Evolutionary conservation across 2,329 filamentous ascomycete species (phyloP).

Genomic region (Clonostachys rhizophaga): DNA sequence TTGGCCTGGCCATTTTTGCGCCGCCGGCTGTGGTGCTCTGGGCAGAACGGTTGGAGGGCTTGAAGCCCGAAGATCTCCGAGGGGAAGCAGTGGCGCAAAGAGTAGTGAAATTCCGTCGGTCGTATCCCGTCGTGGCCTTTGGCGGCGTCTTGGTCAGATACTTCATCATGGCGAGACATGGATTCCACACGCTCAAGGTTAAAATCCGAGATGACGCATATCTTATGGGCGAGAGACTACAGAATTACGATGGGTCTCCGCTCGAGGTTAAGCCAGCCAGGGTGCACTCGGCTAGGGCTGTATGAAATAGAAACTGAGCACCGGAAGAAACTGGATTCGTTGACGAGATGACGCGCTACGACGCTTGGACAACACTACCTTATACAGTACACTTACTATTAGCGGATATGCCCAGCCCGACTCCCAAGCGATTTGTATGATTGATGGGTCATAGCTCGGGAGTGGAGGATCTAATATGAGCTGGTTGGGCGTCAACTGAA

Average conservation of each 20-base stretch:
- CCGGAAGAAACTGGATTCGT: neutral
- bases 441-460: too few relatives aligned
- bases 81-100: conserved; percentile 15
- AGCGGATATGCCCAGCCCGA: too few relatives aligned
- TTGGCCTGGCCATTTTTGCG: conserved; percentile 53
- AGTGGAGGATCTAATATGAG: too few relatives aligned
- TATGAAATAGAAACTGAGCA: conserved; percentile 1
- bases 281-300: conserved; percentile 15
- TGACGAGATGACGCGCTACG: too few relatives aligned
- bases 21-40: conserved; percentile 48
- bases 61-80: conserved; percentile 7
- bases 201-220: conserved; percentile 93
- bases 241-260: conserved; percentile 72
- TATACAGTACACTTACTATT: too few relatives aligned
- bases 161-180: conserved; percentile 60
- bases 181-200: conserved; percentile 49
- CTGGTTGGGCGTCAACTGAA: too few relatives aligned
- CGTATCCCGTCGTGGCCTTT: conserved; percentile 65
- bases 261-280: conserved; percentile 26
- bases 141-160: conserved; percentile 37
- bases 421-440: too few relatives aligned
- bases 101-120: conserved; percentile 45
- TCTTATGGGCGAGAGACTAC: conserved; percentile 86
- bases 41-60: neutral
- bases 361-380: too few relatives aligned